These are phyloP conservation scores for Moniliophthora roreri DNA, from an alignment of 1,284 basidiomycete species.

Conservation along the genomic window DNA sequence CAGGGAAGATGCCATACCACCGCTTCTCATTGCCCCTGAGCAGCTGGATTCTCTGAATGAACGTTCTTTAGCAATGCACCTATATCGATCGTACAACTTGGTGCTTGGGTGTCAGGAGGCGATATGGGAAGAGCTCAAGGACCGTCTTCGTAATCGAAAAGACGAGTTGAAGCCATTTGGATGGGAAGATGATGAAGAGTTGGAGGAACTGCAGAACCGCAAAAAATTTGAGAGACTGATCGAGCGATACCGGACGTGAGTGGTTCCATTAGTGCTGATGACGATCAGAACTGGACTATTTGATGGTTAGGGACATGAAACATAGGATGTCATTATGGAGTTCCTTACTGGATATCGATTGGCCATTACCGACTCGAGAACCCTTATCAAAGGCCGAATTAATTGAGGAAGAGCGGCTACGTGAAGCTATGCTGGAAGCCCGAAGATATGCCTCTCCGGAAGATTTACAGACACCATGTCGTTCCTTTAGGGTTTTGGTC, in stretches of 20 bases:
- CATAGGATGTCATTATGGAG: slow-evolving; percentile 68
- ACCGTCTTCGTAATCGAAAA: slow-evolving; percentile 53
- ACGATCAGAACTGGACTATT: slow-evolving; percentile 1
- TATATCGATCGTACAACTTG: slow-evolving; percentile 60
- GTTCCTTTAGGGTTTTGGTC: slow-evolving; percentile 59
- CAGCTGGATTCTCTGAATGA: slow-evolving; percentile 50
- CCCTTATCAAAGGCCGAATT: slow-evolving; percentile 66
- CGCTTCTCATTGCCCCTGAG: slow-evolving; percentile 43
- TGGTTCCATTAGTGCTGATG: slow-evolving; percentile 13
- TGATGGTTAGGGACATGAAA: slow-evolving; percentile 60
- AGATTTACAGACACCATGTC: slow-evolving; percentile 56
- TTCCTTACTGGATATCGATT: slow-evolving; percentile 59
- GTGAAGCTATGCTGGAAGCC: slow-evolving; percentile 65
- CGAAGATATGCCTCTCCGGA: slow-evolving; percentile 50
- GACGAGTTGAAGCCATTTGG: slow-evolving; percentile 54
- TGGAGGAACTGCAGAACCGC: slow-evolving; percentile 53
- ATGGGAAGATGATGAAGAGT: slow-evolving; percentile 66
- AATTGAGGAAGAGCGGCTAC: slow-evolving; percentile 64
- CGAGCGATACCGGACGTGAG: slow-evolving; percentile 61
- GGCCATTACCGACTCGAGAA: slow-evolving; percentile 59
- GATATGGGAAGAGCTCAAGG: slow-evolving; percentile 78
- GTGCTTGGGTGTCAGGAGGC: slow-evolving; percentile 74
- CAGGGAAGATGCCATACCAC: slow-evolving; percentile 34
- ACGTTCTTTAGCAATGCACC: slow-evolving; percentile 68
- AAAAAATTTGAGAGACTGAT: slow-evolving; percentile 64